Base-by-base conservation (phyloP, 2,329 filamentous ascomycete species). In the Curvularia lunata region DNA sequence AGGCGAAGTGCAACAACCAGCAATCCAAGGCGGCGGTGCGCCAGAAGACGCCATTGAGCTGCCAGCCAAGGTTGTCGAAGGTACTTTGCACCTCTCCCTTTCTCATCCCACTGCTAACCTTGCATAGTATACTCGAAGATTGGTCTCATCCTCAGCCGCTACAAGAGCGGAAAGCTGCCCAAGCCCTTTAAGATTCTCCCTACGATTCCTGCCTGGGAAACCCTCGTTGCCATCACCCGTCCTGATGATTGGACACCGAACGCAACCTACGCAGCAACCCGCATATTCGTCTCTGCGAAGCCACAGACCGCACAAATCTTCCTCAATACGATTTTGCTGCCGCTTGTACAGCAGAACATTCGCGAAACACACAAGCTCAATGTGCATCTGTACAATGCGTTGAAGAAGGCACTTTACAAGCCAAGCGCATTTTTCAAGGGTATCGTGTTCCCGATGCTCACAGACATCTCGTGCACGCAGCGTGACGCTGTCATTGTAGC, bases 111-210 rank as follows among this genome's bases (percentile, higher is more conserved):
- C 3, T 46, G 23, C 67, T 70, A 62, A 70, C 32, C 28, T 3
- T 34, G 9, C 18, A 45, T 45, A 70, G 94, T 97, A 16, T 98
- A 96, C 77, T 90, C 90, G 60, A 96, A 97, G 87, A 88, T 97
- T 67, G 94, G 93, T 59, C 83, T 93, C 65, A 89, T 98, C 59
- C 84, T 99, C 58, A 92, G 91, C 25, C 87, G 94, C 64, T 98
- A 97, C 82, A 97, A 96, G 79, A 94, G 91, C 13, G 95, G 95
- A n/a, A 94, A 94, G 65, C 84, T 99, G 30, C 95, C 95, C 19
- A 99, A 99, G 78, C 94, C 94, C 0, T 96, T 99, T 84, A 98
- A 98, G 79, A 92, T 98, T 64, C 85, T 99, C 8, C 95, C 95
- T 2, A 93, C 92, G 0, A 86, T 98, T 13, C 92, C 92, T 7